Evolutionary conservation across 768 basidiomycete genomes (phyloP).

Genomic region (Suillus alpinus): DNA sequence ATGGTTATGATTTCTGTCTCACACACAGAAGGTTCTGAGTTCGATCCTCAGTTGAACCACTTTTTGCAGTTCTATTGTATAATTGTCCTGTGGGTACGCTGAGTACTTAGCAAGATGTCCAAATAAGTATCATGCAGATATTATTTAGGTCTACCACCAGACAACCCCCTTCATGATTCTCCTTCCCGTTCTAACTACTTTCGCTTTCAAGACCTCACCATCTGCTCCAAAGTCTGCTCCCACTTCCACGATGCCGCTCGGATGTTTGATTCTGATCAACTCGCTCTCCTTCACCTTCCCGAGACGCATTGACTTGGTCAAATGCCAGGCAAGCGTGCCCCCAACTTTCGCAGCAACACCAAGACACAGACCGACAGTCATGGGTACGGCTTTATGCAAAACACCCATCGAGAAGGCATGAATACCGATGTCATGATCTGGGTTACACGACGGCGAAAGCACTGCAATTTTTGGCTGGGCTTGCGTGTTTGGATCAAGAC

Average conservation of each 20-base stretch:
- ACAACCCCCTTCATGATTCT: slow-evolving; percentile 69
- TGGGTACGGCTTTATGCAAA: slow-evolving; percentile 66
- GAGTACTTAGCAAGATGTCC: neutral
- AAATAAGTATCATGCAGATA: neutral
- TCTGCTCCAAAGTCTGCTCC: slow-evolving; percentile 49
- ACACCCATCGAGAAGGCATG: slow-evolving; percentile 72
- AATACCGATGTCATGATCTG: slow-evolving; percentile 39
- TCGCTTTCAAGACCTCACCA: slow-evolving; percentile 54
- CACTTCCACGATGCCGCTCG: slow-evolving; percentile 66
- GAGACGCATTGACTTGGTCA: slow-evolving; percentile 16
- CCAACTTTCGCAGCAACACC: slow-evolving; percentile 59
- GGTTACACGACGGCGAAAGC: slow-evolving; percentile 35
- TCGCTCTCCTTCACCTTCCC: slow-evolving; percentile 20
- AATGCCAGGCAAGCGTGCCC: slow-evolving; percentile 57
- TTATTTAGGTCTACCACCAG: slow-evolving; percentile 48
- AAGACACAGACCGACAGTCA: slow-evolving; percentile 70
- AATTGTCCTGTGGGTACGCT: neutral
- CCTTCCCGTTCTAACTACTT: slow-evolving; percentile 66
- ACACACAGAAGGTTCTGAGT: slow-evolving; percentile 48
- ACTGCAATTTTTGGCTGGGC: slow-evolving; percentile 74
- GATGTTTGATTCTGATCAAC: slow-evolving; percentile 57
- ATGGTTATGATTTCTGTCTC: slow-evolving; percentile 51
- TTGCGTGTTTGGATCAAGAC: slow-evolving; percentile 57
- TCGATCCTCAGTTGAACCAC: slow-evolving; percentile 45
- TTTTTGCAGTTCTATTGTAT: slow-evolving; percentile 12